These are phyloP conservation scores for Syncephalastrum sp. DNA, from an alignment of 371 early-diverging fungal genomes.

Conservation along the genomic window DNA sequence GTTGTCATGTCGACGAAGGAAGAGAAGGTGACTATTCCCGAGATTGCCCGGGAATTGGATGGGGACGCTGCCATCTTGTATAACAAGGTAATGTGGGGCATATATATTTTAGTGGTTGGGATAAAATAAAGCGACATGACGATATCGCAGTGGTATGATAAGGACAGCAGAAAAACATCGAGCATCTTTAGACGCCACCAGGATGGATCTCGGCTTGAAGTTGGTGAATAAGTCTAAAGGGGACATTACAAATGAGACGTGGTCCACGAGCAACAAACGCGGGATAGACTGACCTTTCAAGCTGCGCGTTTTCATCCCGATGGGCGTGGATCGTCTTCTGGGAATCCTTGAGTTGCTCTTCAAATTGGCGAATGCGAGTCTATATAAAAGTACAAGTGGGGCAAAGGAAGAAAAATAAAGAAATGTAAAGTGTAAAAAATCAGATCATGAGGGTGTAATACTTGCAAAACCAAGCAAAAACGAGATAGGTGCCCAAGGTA, in stretches of 20 bases:
- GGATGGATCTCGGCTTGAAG: constrained; percentile 33
- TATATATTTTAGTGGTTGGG: too few relatives aligned
- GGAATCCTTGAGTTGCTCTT: constrained; percentile 22
- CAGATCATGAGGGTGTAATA: constrained; percentile 33
- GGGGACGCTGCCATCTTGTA: too few relatives aligned
- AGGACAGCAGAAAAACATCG: neutral
- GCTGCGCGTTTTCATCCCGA: constrained; percentile 35
- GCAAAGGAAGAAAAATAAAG: constrained; percentile 19
- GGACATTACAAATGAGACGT: neutral
- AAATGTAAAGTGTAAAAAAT: constrained; percentile 10
- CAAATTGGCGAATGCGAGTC: constrained; percentile 27
- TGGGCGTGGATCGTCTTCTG: constrained; percentile 23
- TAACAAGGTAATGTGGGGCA: too few relatives aligned
- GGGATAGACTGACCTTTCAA: constrained; percentile 21
- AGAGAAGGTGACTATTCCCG: too few relatives aligned
- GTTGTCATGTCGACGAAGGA: too few relatives aligned
- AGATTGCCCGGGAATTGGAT: too few relatives aligned
- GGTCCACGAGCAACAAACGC: neutral
- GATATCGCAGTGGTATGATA: too few relatives aligned
- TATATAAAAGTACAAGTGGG: constrained; percentile 23
- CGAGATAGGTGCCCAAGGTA: neutral
- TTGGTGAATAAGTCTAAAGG: constrained; percentile 29
- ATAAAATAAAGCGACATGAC: too few relatives aligned
- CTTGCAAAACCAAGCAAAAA: constrained; percentile 9
- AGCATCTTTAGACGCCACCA: constrained; percentile 1